Percentiles rank a stretch among this genome's conserved stretches.
Evolutionary conservation across 2,329 filamentous ascomycete species (phyloP).

Genomic region (Knoxdaviesia capensis): DNA sequence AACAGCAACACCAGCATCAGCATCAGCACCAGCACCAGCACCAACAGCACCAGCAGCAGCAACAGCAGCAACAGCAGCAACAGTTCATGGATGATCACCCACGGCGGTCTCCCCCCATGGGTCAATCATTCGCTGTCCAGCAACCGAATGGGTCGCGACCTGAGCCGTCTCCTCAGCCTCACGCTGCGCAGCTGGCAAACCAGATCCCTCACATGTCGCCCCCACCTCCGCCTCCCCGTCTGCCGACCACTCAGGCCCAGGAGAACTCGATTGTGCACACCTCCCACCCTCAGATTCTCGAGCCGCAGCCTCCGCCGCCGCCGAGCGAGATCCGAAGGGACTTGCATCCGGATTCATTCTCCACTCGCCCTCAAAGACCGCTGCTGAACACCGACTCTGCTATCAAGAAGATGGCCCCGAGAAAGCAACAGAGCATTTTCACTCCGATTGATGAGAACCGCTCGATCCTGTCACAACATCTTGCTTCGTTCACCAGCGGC

Average conservation of each 20-base stretch:
- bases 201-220: slow-evolving; percentile 22
- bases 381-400: slow-evolving; percentile 28
- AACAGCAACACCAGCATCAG: not conserved
- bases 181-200: slow-evolving; percentile 14
- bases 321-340: slow-evolving; percentile 13
- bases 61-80: not conserved
- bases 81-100: slow-evolving; percentile 60
- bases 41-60: not conserved
- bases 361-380: slow-evolving; percentile 23
- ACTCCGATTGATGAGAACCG: slow-evolving; percentile 89
- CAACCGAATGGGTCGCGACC: slow-evolving; percentile 6
- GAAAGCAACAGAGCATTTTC: slow-evolving; percentile 83
- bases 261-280: slow-evolving; percentile 15
- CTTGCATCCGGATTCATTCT: slow-evolving; percentile 22
- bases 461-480: slow-evolving; percentile 72
- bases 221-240: slow-evolving; percentile 9
- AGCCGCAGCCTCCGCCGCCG: slow-evolving; percentile 30
- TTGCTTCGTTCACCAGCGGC: slow-evolving; percentile 44
- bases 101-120: slow-evolving; percentile 46
- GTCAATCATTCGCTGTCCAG: slow-evolving; percentile 9
- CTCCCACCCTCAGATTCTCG: slow-evolving; percentile 21
- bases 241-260: slow-evolving; percentile 11
- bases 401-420: slow-evolving; percentile 46
- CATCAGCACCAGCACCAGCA: not conserved
- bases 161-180: slow-evolving; percentile 11